Evolutionary conservation across 768 basidiomycete genomes (phyloP).

Genomic region (Mycena kentingensis): DNA sequence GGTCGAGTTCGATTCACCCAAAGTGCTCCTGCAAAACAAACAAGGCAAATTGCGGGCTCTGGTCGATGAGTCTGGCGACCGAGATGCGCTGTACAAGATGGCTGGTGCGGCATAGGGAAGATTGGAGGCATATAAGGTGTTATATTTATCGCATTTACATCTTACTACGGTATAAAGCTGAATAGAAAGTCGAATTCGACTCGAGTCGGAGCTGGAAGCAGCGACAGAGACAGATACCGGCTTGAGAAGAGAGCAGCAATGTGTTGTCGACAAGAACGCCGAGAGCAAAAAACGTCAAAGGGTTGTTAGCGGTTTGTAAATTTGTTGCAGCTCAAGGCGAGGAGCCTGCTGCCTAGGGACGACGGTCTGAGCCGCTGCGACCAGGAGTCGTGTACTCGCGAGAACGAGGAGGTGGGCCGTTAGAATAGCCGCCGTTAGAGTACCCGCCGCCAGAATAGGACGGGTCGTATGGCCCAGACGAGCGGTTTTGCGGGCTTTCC

Average conservation of each 20-base stretch:
- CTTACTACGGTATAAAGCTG: conserved; percentile 5
- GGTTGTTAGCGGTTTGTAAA: too few species aligned
- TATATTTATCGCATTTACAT: conserved; percentile 14
- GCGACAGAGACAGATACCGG: too few species aligned
- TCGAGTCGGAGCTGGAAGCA: conserved; percentile 2
- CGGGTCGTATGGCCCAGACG: conserved; percentile 51
- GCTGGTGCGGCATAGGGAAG: conserved; percentile 25
- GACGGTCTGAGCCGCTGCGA: conserved; percentile 48
- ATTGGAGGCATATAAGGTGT: too few species aligned
- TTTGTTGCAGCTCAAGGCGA: conserved; percentile 36
- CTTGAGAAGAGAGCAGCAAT: too few species aligned
- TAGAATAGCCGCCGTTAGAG: conserved; percentile 54
- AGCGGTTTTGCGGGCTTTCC: conserved; percentile 62
- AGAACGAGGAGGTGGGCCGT: conserved; percentile 35
- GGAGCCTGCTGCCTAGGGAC: conserved; percentile 36
- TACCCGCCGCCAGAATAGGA: conserved; percentile 44
- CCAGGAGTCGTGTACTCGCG: conserved; percentile 40
- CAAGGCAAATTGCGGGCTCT: conserved; percentile 53
- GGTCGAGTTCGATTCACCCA: conserved; percentile 59
- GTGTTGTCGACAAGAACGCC: not conserved
- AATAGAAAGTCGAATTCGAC: not conserved
- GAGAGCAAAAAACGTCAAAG: too few species aligned
- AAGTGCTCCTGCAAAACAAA: conserved; percentile 51
- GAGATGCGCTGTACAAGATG: conserved; percentile 49
- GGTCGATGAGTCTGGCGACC: conserved; percentile 63